A percentile compares a stretch with the other conserved stretches of the same genome.
phyloP scores from a whole-genome alignment of 1,139 yeast species.

The Taphrina betulina region DNA sequence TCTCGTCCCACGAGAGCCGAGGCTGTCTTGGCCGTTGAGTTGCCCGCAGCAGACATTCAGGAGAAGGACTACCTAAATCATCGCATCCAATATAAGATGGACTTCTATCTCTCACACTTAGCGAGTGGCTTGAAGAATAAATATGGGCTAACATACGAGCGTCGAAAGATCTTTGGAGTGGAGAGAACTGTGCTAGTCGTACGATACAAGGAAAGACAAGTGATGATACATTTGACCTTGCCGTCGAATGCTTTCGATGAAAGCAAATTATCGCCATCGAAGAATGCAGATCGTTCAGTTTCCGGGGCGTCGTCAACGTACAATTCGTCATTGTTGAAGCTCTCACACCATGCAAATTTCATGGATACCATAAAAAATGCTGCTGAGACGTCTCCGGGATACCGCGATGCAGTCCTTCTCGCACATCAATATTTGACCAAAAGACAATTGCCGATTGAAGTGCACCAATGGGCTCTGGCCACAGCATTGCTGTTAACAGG shows the following conservation, averaged over 20 bases:
- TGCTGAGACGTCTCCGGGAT: background rate
- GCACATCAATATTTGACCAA: conserved; percentile 10
- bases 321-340: conserved; percentile 32
- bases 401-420: conserved; percentile 4
- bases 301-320: conserved; percentile 37
- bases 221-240: conserved; percentile 49
- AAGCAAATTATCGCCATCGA: conserved; percentile 44
- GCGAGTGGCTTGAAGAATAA: conserved; percentile 50
- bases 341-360: background rate
- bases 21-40: conserved; percentile 6
- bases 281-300: conserved; percentile 40
- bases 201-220: conserved; percentile 8
- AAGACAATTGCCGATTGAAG: conserved; percentile 35
- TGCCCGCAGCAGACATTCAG: conserved; percentile 53
- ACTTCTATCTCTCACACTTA: conserved; percentile 78
- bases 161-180: background rate
- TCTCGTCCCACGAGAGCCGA: background rate
- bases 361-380: background rate
- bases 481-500: conserved; percentile 14
- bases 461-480: background rate
- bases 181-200: background rate
- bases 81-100: conserved; percentile 83
- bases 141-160: conserved; percentile 47
- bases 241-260: conserved; percentile 56
- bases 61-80: conserved; percentile 88